Evolutionary conservation across 2,329 filamentous ascomycete species (phyloP), one percentile per base, ranked within the genome.

Genomic region (Exophiala aquamarina): DNA sequence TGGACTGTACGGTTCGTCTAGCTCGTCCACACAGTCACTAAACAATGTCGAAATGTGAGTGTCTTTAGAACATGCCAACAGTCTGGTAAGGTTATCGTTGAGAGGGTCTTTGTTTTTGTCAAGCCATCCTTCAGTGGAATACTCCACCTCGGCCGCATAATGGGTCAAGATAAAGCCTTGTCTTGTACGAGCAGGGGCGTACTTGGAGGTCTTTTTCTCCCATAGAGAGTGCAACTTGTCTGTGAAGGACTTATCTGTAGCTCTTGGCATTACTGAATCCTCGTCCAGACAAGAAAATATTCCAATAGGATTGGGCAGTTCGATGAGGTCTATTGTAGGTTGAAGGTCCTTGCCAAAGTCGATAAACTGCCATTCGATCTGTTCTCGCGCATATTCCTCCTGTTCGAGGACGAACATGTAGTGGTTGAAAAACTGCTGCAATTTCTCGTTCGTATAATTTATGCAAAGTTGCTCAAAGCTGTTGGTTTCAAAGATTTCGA

Each of bases 371-470:
- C 93, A 98, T 70, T 98, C 93, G 59, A 98, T 98, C 67, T 96
- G 89, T 65, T 98, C 93, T 38, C 92, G 78, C 7, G 93, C 91
- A 66, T 98, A 98, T 66, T 98, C 93, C 67, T 98, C 93, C 63
- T 98, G 93, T 66, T 98, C 93, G 6, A 98, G 76, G 8, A 98
- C 93, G 63, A 98, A 98, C 93, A 98, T 98, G 73, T 98, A 94
- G 65, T 98, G 93, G 62, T 98, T 98, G 79, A 98, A 98, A 68
- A 98, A 98, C 59, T 98, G 93, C 63, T 98, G 93, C 5, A 98
- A 81, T 68, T 96, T 98, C 68, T 98, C 93, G 70, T 98, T 98
- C 52, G 94, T 97, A 70, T 98, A 98, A 70, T 98, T 98, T 78
- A 98, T 98, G 74, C 93, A 98, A 4, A 98, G 79, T 68, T 98